Evolutionary conservation across 768 basidiomycete species (phyloP), one percentile per base, ranked within the genome.

Genomic region (Austroboletus festivus): DNA sequence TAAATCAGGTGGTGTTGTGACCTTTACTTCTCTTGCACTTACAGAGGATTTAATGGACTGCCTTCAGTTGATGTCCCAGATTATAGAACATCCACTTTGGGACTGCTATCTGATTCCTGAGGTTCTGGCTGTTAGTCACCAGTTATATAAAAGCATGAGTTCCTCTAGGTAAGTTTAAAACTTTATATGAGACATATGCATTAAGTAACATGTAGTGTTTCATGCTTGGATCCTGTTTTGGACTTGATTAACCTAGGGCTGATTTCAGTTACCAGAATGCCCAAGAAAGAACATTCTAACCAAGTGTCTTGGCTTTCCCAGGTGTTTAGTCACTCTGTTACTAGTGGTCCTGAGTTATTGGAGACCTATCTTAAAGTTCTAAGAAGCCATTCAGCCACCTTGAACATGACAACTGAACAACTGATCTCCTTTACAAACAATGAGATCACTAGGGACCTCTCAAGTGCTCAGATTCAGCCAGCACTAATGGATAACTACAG

Each of bases 1-100:
- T n/a, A n/a, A n/a, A n/a, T n/a, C 35, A 90, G 89, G 89, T 41
- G 89, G 89, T 3, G 66, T 90, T 52, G 74, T 82, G 2, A 87
- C 86, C 2, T 85, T 90, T 50, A 84, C 82, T 16, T 75, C 87
- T 1, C 69, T 69, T 45, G 83, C 80, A 18, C 71, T 90, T 40
- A 52, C 74, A 12, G 74, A 78, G 30, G 73, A 84, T 58, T 78
- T 80, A 5, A 44, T 72, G 30, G 78, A 73, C 13, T 64, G 80
- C 11, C 64, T 71, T 35, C 61, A 77, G 15, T 65, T 75, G 10
- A 79, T 90, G 35, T 66, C 62, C 19, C 70, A 78, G 55, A 64
- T 86, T 13, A 64, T 71, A 46, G 70, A 75, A 34, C 86, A 89
- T 57, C 83, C 81, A 20, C 58, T 84, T 16, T 91, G 87, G 86